Evolutionary conservation across 2,329 filamentous ascomycete species (phyloP), one percentile per base, ranked within the genome.

Genomic region (Xylaria sp.): DNA sequence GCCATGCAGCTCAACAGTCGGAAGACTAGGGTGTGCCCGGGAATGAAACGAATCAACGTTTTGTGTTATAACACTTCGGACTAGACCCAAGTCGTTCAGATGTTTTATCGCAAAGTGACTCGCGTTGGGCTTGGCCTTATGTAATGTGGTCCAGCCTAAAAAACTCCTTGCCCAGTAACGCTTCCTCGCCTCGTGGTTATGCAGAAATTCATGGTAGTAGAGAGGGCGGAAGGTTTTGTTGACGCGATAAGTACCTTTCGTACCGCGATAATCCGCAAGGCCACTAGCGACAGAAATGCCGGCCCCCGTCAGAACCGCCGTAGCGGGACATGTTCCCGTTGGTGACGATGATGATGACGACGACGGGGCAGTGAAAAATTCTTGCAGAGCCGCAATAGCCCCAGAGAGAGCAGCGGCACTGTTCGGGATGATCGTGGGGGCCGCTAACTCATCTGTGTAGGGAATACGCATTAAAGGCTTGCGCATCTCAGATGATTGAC

Each of bases 81-180:
- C 84, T 58, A 94, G 81, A 2, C 94, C 94, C 72, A 96, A 82
- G 4, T 86, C 80, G 2, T 89, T 92, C 42, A 98, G 83, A 71
- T 91, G 86, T 61, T 88, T 85, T 65, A 98, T 87, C 1, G 94
- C 93, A 77, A 88, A 85, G 81, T 99, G 96, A 1, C 90, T 90
- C 2, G 84, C 82, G 77, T 98, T 98, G 12, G 95, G 94, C 66
- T 82, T 83, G n/a, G 93, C 93, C 69, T 89, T 90, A 76, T 92
- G 83, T 72, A 98, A 83, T 53, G 89, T 93, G 3, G 93, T 90
- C 94, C 94, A 98, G 45, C 96, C 96, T 21, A 99, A 82, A 79
- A 97, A 99, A 77, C 93, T 97, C 57, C 96, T 85, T 0, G 96
- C 95, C 96, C 96, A 99, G 79, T 99, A 99, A 69, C 96, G 85